Evolutionary conservation across 2,329 filamentous ascomycete genomes (phyloP).

Genomic region (Paraconiothyrium sp.): DNA sequence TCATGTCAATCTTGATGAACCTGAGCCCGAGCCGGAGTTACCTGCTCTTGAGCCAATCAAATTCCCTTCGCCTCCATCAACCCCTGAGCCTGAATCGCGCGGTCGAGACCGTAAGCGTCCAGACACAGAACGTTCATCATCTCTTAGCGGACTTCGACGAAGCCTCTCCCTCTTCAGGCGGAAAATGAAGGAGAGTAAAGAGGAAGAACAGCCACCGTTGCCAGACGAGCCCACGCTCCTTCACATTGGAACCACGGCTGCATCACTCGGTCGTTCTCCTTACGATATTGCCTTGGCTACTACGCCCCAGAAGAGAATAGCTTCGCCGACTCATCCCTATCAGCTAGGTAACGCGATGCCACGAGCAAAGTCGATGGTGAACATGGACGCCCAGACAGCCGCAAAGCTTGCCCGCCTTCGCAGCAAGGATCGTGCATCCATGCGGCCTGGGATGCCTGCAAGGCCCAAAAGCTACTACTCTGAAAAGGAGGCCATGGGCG

Average conservation of each 20-base stretch:
- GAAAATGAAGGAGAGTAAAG: slow-evolving; percentile 38
- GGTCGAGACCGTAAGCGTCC: slow-evolving; percentile 19
- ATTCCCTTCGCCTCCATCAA: slow-evolving; percentile 23
- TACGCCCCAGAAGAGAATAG: slow-evolving; percentile 26
- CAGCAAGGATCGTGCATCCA: slow-evolving; percentile 44
- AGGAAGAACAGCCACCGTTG: slow-evolving; percentile 26
- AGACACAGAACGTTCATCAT: slow-evolving; percentile 34
- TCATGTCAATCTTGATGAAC: slow-evolving; percentile 26
- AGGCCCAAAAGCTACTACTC: slow-evolving; percentile 43
- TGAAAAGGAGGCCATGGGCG: slow-evolving; percentile 36
- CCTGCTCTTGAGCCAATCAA: slow-evolving; percentile 19
- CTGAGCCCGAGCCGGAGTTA: slow-evolving; percentile 16
- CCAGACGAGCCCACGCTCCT: slow-evolving; percentile 38
- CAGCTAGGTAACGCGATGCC: slow-evolving; percentile 43
- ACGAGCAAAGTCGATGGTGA: slow-evolving; percentile 41
- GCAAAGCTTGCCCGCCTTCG: slow-evolving; percentile 47
- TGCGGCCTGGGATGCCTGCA: slow-evolving; percentile 29
- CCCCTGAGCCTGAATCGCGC: slow-evolving; percentile 20
- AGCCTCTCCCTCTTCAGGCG: slow-evolving; percentile 45
- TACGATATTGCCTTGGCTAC: slow-evolving; percentile 54
- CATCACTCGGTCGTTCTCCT: slow-evolving; percentile 53
- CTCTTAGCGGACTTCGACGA: slow-evolving; percentile 32
- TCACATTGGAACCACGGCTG: slow-evolving; percentile 54
- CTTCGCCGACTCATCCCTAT: slow-evolving; percentile 46
- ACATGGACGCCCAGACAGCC: slow-evolving; percentile 48